A percentile compares a stretch with the other conserved stretches of the same genome.
Evolutionary conservation across 2,329 filamentous ascomycete genomes (phyloP).

Genomic region (Chaetothyriales sp.): DNA sequence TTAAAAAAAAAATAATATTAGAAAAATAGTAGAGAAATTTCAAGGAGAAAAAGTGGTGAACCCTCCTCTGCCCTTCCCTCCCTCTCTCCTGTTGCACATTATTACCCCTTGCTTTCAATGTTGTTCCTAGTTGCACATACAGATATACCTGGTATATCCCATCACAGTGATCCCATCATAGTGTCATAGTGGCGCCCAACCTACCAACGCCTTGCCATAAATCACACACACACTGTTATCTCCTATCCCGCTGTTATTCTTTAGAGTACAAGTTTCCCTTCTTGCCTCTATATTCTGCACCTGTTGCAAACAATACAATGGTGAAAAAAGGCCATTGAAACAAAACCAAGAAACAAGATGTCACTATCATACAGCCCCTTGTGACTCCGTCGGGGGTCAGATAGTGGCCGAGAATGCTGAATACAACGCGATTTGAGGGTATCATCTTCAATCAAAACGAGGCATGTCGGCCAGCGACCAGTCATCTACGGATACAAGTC

Average conservation of each 20-base stretch:
- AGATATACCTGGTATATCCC: neutral
- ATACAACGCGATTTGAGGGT: neutral
- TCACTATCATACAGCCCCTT: neutral
- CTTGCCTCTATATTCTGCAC: neutral
- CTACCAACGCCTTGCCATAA: neutral
- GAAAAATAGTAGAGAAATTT: too few species aligned
- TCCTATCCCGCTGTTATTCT: neutral
- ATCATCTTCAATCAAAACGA: neutral
- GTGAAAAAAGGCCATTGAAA: neutral
- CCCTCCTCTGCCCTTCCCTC: neutral
- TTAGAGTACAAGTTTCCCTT: neutral
- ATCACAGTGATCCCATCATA: too few species aligned
- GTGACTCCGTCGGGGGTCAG: neutral
- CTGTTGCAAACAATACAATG: neutral
- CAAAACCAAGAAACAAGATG: neutral
- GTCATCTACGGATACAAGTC: neutral
- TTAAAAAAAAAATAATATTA: too few species aligned
- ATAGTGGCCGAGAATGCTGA: neutral
- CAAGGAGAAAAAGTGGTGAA: too few species aligned
- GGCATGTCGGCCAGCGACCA: neutral
- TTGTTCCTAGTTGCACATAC: too few species aligned
- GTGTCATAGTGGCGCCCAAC: too few species aligned
- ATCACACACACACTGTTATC: neutral
- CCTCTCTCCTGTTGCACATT: neutral
- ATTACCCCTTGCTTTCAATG: neutral